Base-by-base conservation (phyloP, 495 filamentous ascomycete species). In the Xylaria scruposa region DNA sequence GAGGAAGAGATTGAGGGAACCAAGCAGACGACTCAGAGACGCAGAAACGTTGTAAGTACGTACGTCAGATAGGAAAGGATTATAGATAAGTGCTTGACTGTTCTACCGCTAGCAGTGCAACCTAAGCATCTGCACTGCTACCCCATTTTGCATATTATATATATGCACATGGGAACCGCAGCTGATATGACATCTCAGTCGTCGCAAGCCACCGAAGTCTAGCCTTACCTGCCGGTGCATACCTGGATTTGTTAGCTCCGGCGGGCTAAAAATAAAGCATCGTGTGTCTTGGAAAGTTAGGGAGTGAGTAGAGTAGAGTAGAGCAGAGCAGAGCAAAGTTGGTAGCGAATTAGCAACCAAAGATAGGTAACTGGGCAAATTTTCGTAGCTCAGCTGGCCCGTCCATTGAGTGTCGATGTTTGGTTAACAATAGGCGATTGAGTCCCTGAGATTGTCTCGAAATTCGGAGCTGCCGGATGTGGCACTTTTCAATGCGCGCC, bases 41-140 rank as follows among this genome's bases (percentile, higher is more conserved):
- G 42, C 19, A 51, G 17, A 15, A 9, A 19, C 44, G 26, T 33
- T n/a, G 42, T 19, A 10, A 47, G 42, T 19, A 10, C 31, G 42
- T 13, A 40, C 19, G 17, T 7, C 31, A 21, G 33, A 59, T 4
- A 21, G n/a, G 15, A 36, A 59, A 31, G 44, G 15, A 44, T 66
- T 66, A 44, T 42, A 54, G 49, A 67, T 54, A 56, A 54, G 65
- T 67, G 47, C 47, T 56, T 56, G 31, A 51, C 63, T n/a, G n/a
- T 19, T 42, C 65, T 67, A 56, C 36, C 36, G 47, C 7, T 56
- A 56, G 65, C 47, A 10, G 3, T 67, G 65, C 33, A 67, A 67
- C 65, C 65, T 36, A 67, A 67, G 65, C 12, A 67, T 44, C 29
- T 67, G 65, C 65, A 67, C 36, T 54, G 44, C 65, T 21, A 49